These are phyloP conservation scores for Elaeagnus macrophylla DNA, from an alignment of 306 rosid genomes.

Conservation along the genomic window DNA sequence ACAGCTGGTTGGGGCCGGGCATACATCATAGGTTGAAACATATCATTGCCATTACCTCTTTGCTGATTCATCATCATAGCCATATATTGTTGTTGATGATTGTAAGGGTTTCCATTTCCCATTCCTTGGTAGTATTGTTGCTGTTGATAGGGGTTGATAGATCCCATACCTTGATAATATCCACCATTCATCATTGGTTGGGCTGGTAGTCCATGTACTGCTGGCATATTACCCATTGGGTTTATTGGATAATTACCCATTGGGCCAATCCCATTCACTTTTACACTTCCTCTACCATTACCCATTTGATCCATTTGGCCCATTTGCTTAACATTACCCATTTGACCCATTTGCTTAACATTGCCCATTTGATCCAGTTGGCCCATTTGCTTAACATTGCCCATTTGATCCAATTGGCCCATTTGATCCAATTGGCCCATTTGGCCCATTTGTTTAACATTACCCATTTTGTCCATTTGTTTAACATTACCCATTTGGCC, in stretches of 20 bases:
- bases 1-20: slow-evolving; percentile 34
- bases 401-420: too few relatives aligned
- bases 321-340: too few relatives aligned
- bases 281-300: not conserved
- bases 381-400: not conserved
- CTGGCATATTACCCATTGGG: slow-evolving; percentile 49
- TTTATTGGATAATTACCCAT: slow-evolving; percentile 36
- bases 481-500: not conserved
- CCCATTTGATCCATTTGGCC: slow-evolving; percentile 26
- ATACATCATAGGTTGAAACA: slow-evolving; percentile 77
- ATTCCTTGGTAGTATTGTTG: slow-evolving; percentile 19
- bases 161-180: slow-evolving; percentile 58
- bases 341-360: slow-evolving; percentile 7
- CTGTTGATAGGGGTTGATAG: slow-evolving; percentile 22
- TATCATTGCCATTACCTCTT: slow-evolving; percentile 40
- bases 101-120: slow-evolving; percentile 32
- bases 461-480: slow-evolving; percentile 10
- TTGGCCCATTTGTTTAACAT: not conserved
- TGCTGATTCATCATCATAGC: slow-evolving; percentile 90
- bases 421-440: slow-evolving; percentile 18
- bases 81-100: slow-evolving; percentile 55
- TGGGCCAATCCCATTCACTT: slow-evolving; percentile 24
- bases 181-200: slow-evolving; percentile 50
- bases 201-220: slow-evolving; percentile 79
- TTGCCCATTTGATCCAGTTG: slow-evolving; percentile 20